A percentile compares a stretch with the other conserved stretches of the same genome.
Evolutionary conservation across 441 rosid genomes (phyloP).

Genomic region (Corymbia calophylla): DNA sequence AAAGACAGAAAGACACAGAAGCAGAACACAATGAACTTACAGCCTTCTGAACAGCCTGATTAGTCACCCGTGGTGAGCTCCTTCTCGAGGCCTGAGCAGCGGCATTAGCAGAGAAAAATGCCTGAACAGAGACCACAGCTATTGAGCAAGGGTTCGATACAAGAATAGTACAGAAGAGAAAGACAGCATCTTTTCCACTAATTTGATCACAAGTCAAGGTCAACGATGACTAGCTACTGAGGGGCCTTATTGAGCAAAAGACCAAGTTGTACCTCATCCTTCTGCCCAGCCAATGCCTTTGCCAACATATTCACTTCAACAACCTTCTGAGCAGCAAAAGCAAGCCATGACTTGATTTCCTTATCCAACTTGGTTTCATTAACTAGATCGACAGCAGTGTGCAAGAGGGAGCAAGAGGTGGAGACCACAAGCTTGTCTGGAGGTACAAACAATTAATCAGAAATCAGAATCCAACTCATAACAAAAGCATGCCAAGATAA

Average conservation of each 20-base stretch:
- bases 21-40: conserved; percentile 33
- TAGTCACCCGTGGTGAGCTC: conserved; percentile 85
- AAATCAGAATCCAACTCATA: not conserved
- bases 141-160: not conserved
- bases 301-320: conserved; percentile 91
- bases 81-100: conserved; percentile 85
- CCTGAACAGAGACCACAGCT: conserved; percentile 30
- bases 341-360: conserved; percentile 93
- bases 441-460: not conserved
- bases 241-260: not conserved
- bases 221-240: not conserved
- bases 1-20: not conserved
- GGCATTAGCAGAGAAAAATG: conserved; percentile 69
- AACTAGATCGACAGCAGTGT: conserved; percentile 90
- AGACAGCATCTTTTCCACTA: not conserved
- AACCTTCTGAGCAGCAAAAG: conserved; percentile 96
- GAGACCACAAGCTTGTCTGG: conserved; percentile 92
- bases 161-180: not conserved
- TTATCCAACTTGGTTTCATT: conserved; percentile 81
- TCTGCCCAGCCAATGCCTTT: conserved; percentile 78
- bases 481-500: not conserved
- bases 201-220: not conserved
- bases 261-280: conserved; percentile 52
- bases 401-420: conserved; percentile 92
- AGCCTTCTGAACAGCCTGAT: conserved; percentile 92